These are phyloP conservation scores for Cladosporium halotolerans DNA, from an alignment of 2,329 filamentous ascomycete species.

Conservation along the genomic window DNA sequence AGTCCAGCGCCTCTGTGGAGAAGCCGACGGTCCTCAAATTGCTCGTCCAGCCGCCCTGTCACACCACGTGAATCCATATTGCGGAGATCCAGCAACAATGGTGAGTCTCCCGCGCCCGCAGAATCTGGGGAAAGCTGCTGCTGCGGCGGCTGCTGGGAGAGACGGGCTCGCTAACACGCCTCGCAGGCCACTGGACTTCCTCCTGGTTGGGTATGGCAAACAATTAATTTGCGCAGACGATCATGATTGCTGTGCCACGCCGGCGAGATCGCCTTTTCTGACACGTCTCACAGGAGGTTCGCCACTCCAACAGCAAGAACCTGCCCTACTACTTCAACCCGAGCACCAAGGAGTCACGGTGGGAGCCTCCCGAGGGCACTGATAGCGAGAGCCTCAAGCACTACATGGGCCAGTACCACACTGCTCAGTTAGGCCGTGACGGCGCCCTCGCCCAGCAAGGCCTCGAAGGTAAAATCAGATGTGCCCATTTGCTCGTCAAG, in stretches of 20 bases:
- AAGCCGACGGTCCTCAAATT: no score
- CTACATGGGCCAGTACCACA: slow-evolving; percentile 87
- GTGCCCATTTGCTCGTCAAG: slow-evolving; percentile 89
- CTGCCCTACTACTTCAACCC: slow-evolving; percentile 98
- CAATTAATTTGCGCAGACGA: background rate
- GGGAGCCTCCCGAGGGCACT: slow-evolving; percentile 85
- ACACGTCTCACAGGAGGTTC: slow-evolving; percentile 57
- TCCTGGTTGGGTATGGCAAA: slow-evolving; percentile 22
- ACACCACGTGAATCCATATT: background rate
- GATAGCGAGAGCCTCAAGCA: slow-evolving; percentile 88
- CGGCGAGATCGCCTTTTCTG: slow-evolving; percentile 5
- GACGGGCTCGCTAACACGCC: background rate
- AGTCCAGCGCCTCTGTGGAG: no score
- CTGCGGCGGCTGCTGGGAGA: background rate
- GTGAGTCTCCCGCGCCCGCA: slow-evolving; percentile 6
- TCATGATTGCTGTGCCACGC: background rate
- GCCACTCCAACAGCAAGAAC: slow-evolving; percentile 96
- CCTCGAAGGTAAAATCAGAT: slow-evolving; percentile 77
- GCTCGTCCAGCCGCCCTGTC: background rate
- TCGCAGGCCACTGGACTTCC: slow-evolving; percentile 28
- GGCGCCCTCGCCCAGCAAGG: slow-evolving; percentile 23
- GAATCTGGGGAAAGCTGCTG: slow-evolving; percentile 10
- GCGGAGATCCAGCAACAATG: slow-evolving; percentile 8
- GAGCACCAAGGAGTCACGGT: slow-evolving; percentile 77
- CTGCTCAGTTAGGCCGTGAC: slow-evolving; percentile 37